Percentiles rank a stretch among this genome's conserved stretches.
phyloP scores from a whole-genome alignment of 352 stramenopile species.

The Blastocystis sp. region DNA sequence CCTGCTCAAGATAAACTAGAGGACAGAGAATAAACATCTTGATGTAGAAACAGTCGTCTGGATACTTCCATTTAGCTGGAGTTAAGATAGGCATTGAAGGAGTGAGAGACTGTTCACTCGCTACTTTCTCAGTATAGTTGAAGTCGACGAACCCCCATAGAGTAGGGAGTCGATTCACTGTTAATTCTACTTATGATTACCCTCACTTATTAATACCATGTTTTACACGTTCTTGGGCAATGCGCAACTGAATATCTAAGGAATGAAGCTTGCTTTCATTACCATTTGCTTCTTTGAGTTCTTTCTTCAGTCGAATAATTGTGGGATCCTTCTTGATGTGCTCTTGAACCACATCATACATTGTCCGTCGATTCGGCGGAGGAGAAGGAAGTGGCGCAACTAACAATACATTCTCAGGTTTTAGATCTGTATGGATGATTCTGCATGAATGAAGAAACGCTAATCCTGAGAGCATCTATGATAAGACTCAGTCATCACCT shows the following conservation, averaged over 20 bases:
- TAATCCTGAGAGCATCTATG: slow-evolving; percentile 89
- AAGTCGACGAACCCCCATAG: slow-evolving; percentile 47
- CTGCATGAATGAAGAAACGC: slow-evolving; percentile 94
- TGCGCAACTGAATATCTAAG: slow-evolving; percentile 88
- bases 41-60: slow-evolving; percentile 47
- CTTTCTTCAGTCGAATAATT: not conserved
- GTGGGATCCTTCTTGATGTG: slow-evolving; percentile 21
- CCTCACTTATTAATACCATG: not conserved
- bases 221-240: slow-evolving; percentile 82
- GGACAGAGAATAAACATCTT: slow-evolving; percentile 52
- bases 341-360: slow-evolving; percentile 62
- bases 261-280: slow-evolving; percentile 85
- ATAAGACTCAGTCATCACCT: slow-evolving; percentile 90
- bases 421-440: slow-evolving; percentile 99
- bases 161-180: not conserved
- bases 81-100: not conserved
- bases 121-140: not conserved
- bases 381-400: not conserved
- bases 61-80: slow-evolving; percentile 28
- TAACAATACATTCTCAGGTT: slow-evolving; percentile 97
- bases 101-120: not conserved
- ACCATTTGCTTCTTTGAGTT: slow-evolving; percentile 69
- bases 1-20: not conserved
- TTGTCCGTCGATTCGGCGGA: not conserved
- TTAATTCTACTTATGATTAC: slow-evolving; percentile 5